phyloP scores from a whole-genome alignment of 345 rosid genomes.

The Dovyalis caffra region DNA sequence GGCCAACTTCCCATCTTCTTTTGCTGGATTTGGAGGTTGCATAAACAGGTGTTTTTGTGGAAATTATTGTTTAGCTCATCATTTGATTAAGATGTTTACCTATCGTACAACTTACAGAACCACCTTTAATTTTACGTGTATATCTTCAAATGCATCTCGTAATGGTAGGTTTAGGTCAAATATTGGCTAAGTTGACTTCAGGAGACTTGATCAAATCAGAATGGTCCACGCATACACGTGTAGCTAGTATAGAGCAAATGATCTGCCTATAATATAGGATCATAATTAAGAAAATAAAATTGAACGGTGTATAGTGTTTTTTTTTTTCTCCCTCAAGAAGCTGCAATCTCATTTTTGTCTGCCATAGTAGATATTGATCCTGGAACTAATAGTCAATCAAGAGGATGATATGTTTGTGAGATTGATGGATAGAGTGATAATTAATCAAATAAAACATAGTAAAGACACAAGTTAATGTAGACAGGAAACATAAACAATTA shows the following conservation, averaged over 20 bases:
- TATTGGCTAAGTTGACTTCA: neutral
- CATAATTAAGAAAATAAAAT: too few species aligned
- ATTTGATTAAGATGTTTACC: neutral
- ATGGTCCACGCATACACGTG: conserved; percentile 4
- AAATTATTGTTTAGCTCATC: neutral
- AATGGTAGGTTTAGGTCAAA: neutral
- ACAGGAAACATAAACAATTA: too few species aligned
- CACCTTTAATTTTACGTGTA: too few species aligned
- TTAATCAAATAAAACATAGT: too few species aligned
- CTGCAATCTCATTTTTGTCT: too few species aligned
- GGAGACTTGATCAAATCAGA: conserved; percentile 12
- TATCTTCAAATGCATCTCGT: neutral
- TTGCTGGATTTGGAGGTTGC: neutral
- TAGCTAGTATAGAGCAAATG: neutral
- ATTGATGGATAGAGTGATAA: neutral
- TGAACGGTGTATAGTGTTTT: neutral
- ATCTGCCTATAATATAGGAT: neutral
- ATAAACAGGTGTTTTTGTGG: neutral
- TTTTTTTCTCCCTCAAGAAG: too few species aligned
- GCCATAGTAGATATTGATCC: neutral
- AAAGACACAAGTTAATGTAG: too few species aligned
- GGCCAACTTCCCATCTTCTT: neutral
- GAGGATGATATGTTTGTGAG: neutral
- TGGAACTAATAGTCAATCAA: neutral
- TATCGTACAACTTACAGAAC: neutral